Evolutionary conservation across 2,329 filamentous ascomycete genomes (phyloP), one percentile per base, ranked within the genome.

Genomic region (Penicillium concentricum): DNA sequence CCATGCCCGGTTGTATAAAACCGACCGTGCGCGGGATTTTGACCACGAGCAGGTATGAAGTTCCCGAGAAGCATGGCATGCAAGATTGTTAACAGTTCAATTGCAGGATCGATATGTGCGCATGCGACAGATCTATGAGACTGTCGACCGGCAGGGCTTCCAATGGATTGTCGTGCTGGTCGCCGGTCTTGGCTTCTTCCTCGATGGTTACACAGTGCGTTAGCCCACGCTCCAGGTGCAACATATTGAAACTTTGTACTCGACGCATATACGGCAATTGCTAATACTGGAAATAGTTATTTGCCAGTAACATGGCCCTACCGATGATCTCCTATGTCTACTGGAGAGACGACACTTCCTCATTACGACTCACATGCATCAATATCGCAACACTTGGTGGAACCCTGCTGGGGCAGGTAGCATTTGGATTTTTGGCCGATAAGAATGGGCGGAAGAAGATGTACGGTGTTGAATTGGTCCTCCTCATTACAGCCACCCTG

Each of bases 301-400:
- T 82, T 63, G 78, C 79, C 16, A 78, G 74, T 57, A 82, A 82
- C 43, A 76, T 80, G 58, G 76, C 79, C n/a, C 65, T 81, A 5
- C 79, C 80, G 0, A 79, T 80, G 71, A 70, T 81, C 10, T 70
- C 71, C 24, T 77, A 77, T 53, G 75, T 81, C 26, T 82, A 81
- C 67, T 82, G 78, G 76, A 62, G 64, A 30, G 65, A 77, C 20
- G 71, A 75, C 5, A 65, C 61, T 46, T 67, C 73, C 4, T 70
- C 72, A 5, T 64, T 68, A 39, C 67, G 68, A 18, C 59, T 75
- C 6, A 75, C 74, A 3, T 71, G 71, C 32, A 76, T 82, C 65
- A 79, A 78, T 42, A 74, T 79, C 50, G 74, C 78, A 7, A 81
- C 79, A 0, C 67, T 81, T 2, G 69, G 70, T 0, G 79, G 79